Base-by-base conservation (phyloP, 2,329 filamentous ascomycete genomes). In the Fusarium pininemorale region DNA sequence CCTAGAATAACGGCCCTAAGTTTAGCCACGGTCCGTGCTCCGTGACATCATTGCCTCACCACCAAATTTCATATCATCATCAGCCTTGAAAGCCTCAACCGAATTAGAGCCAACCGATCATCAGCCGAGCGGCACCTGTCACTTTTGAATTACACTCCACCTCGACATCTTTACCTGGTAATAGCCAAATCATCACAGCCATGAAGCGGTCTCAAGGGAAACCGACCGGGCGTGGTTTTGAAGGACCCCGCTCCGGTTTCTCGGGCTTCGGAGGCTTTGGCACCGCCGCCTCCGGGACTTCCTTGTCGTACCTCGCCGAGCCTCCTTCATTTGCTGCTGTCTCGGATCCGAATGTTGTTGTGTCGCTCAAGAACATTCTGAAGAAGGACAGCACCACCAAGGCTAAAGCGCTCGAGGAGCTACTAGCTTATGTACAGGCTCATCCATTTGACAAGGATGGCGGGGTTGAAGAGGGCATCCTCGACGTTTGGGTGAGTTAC, bases 331-430 rank as follows among this genome's bases (percentile, higher is more conserved):
- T 98, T 75, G 90, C 91, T 39, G 85, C 85, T 48, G 90, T 99
- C 68, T 92, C 91, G 50, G 92, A 98, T 77, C 89, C 95, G 13
- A 93, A 96, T 79, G 87, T 96, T 42, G 90, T 96, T 42, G 95
- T 98, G 20, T 90, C 92, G n/a, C 94, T 98, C 84, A 97, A 98
- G 83, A 98, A 97, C 77, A 84, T 98, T 7, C 88, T 92, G 57
- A 99, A 98, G 84, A 97, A 96, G 83, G 96, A 98, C 84, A 92
- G 92, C 78, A 97, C 91, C 16, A 99, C 96, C 42, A 97, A 98
- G 81, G 88, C 92, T 13, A 98, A 96, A 81, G 96, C 94, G 1
- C 85, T 99, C 35, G 95, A 98, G 77, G 96, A 98, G 59, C 84
- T 99, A 26, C 87, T 94, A 54, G 81, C 88, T 39, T 89, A 93